Base-by-base conservation (phyloP, 2,329 filamentous ascomycete species). In the Penicillium crustosum region DNA sequence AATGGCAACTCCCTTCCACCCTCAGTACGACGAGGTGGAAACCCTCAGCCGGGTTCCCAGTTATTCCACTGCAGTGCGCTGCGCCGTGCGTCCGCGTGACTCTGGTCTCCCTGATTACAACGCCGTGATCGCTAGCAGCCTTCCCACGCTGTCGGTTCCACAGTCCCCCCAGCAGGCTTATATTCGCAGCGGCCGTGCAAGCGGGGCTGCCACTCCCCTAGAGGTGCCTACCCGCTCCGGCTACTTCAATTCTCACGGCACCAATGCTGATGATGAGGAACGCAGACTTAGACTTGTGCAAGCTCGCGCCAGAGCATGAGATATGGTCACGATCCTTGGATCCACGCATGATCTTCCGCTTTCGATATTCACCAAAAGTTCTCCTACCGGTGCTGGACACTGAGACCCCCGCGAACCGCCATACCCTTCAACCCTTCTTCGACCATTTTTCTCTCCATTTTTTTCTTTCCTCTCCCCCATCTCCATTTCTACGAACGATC, bases 41-140 rank as follows among this genome's bases (percentile, higher is more conserved):
- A 83, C 86, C 62, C 77, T 92, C 42, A 89, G 82, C 70, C 89
- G 89, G 63, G 89, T 93, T 2, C 89, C 89, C 1, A 92, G 89
- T 56, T 93, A 93, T 71, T 83, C 83, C 17, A 92, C 89, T 1
- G 89, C 89, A 0, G 84, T 91, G 27, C 85, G 84, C 61, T 84
- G 86, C 0, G 84, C 86, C 6, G 83, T 85, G 17, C 81, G 83
- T 35, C 79, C 80, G 7, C 79, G 81, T 23, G 79, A 79, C 33
- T 72, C 77, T 6, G 74, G 74, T 13, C 80, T 90, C 6, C 89
- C 89, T 0, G 86, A 89, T 68, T 92, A 92, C 68, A 76, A 82
- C 55, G 82, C 87, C 2, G 87, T 84, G 15, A 68, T 73, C 27
- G 69, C 71, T 8, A 66, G 65, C 42, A 64, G 66, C 29, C 42